phyloP scores from a whole-genome alignment of 2,329 filamentous ascomycete species.

The Alternaria sp. region DNA sequence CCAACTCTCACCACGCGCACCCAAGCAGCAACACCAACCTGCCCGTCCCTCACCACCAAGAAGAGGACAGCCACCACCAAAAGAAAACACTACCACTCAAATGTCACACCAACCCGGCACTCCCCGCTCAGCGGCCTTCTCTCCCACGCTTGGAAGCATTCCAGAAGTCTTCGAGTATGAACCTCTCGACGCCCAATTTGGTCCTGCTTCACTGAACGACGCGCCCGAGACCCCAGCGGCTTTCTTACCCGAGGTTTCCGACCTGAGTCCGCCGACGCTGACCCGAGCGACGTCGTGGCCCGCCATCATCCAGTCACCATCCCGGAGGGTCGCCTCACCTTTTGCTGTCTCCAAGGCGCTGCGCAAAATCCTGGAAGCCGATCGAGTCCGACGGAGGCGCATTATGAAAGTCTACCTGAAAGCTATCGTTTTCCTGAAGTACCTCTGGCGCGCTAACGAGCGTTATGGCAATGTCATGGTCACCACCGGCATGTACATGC shows the following conservation, averaged over 20 bases:
- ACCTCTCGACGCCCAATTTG: conserved; percentile 12
- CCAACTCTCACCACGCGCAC: conserved; percentile 23
- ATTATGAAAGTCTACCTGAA: conserved; percentile 31
- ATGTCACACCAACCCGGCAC: conserved; percentile 24
- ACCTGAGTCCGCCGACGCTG: conserved; percentile 23
- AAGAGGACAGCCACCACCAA: conserved; percentile 5
- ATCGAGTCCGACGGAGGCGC: conserved; percentile 25
- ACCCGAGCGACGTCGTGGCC: conserved; percentile 22
- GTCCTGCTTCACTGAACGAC: conserved; percentile 22
- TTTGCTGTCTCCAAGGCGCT: conserved; percentile 27
- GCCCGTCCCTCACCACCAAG: conserved; percentile 11
- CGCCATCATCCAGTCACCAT: conserved; percentile 30
- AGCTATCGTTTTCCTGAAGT: conserved; percentile 31
- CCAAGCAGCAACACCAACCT: conserved; percentile 7
- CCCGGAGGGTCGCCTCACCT: conserved; percentile 23
- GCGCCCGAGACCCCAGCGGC: conserved; percentile 19
- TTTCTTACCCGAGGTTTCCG: conserved; percentile 29
- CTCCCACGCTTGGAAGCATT: conserved; percentile 35
- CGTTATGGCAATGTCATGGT: conserved; percentile 35
- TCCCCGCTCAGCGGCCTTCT: conserved; percentile 26
- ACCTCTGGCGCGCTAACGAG: conserved; percentile 31
- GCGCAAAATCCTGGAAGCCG: conserved; percentile 31
- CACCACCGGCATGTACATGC: conserved; percentile 35
- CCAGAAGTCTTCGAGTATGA: conserved; percentile 35
- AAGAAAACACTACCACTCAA: conserved; percentile 4